Evolutionary conservation across 495 filamentous ascomycete species (phyloP), one percentile per base, ranked within the genome.

Genomic region (Lasiosphaeria ovina): DNA sequence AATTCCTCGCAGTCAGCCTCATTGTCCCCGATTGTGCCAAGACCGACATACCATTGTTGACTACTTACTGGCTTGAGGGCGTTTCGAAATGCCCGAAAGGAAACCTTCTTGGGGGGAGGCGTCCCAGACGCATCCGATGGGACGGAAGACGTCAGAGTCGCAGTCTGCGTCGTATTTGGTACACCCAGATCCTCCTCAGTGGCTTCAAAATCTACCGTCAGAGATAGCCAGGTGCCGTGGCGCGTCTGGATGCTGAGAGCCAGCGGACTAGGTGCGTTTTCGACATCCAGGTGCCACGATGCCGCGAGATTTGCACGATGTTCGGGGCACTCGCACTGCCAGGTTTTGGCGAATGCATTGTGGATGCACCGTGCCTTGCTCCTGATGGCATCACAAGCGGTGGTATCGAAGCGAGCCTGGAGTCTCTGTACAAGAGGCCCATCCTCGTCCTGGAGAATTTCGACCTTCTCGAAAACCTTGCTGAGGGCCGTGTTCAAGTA

Each of bases 401-500:
- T 47, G 44, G 12, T 5, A n/a, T 47, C 12, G 11, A 60, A 54
- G 14, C 31, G 58, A 9, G n/a, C 8, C 40, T 54, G 34, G 5
- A 52, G 57, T 35, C 6, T 59, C 42, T 59, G 57, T 3, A 59
- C 49, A 4, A 52, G 35, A 3, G 33, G 11, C 5, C 58, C 51
- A 36, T 60, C 58, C 31, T 47, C 58, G 16, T 54, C 51, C 9
- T 8, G 42, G 6, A 34, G 58, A 11, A 60, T 55, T 31, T 60
- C 58, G 24, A 6, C 16, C 31, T 60, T 60, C 42, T 60, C 58
- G 42, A 60, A 54, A 14, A 55, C 51, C 14, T 35, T 35, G 51
- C 58, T 34, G 3, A 60, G 58, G 17, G 35, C 40, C 32, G 16
- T n/a, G 51, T 60, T 60, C 58, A 50, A 60, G 35, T 54, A 54